Base-by-base conservation (phyloP, 192 early-diverging fungal species). In the Coemansia sp. region DNA sequence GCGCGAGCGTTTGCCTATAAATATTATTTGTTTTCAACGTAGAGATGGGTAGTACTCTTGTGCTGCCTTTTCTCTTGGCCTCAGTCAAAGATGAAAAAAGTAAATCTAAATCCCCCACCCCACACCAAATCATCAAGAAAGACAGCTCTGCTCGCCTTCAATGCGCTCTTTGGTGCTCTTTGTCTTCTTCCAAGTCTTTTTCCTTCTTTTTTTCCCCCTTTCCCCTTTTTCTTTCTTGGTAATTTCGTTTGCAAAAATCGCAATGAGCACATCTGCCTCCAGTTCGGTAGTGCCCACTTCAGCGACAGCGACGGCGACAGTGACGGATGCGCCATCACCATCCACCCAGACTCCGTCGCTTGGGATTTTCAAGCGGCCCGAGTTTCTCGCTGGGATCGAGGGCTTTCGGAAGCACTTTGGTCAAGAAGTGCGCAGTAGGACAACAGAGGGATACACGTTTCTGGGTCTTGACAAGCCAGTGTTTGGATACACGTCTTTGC, bases 401-500 rank as follows among this genome's bases (percentile, higher is more conserved):
- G 65, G 38, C 21, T 82, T 82, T 38, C 63, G 71, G n/a, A 63
- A 73, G 61, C 73, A 76, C 69, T 82, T 67, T 82, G 79, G 79
- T 13, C 70, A 57, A 26, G 67, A 71, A 9, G 66, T 69, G 3
- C 59, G 62, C 31, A 59, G 59, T 46, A 64, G 51, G 62, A 69
- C 58, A 9, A 9, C 61, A 26, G 79, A 82, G 51, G 79, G 79
- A n/a, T 76, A 74, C 64, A 73, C 79, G 33, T 82, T 82, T 43
- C 67, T 82, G 3, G 73, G 66, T 10, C 66, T 58, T 10, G 63
- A 75, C 45, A 75, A 65, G 40, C 58, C 57, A 1, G 56, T 58
- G 34, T 58, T 58, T 58, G 56, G 56, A 9, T 37, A 58, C 14
- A 34, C 56, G 3, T 18, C 56, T 0, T 3, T 28, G 53, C 31